phyloP scores from a whole-genome alignment of 73 alveolate genomes.

The Tetrahymena malaccensis region DNA sequence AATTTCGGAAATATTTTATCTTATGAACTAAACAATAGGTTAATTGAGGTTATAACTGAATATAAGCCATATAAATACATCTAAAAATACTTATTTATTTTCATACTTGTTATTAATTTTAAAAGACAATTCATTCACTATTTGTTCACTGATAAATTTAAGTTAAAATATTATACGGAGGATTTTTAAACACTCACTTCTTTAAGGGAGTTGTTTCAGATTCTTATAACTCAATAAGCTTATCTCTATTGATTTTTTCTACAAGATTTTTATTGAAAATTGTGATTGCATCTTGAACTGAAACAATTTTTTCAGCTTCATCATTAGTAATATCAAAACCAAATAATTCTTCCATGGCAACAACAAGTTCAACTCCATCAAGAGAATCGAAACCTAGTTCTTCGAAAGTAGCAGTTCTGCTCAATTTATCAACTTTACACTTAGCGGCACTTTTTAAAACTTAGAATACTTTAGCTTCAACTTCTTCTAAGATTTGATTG shows the following conservation, averaged over 20 bases:
- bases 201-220: neutral
- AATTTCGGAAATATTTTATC: too few relatives aligned
- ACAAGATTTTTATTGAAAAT: slow-evolving; percentile 55
- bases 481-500: slow-evolving; percentile 52
- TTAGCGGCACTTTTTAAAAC: slow-evolving; percentile 69
- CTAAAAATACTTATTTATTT: too few relatives aligned
- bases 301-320: slow-evolving; percentile 66
- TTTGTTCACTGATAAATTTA: neutral
- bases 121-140: neutral
- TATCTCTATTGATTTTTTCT: slow-evolving; percentile 6
- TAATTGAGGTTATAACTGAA: neutral
- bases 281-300: slow-evolving; percentile 66
- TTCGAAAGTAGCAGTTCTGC: slow-evolving; percentile 66
- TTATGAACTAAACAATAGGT: too few relatives aligned
- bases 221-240: neutral
- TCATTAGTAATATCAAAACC: slow-evolving; percentile 55
- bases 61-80: too few relatives aligned
- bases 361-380: slow-evolving; percentile 67
- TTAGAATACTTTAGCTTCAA: slow-evolving; percentile 59
- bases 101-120: neutral
- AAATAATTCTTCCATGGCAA: slow-evolving; percentile 74
- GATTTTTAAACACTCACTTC: neutral
- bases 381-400: slow-evolving; percentile 76
- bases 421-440: slow-evolving; percentile 55
- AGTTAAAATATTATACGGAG: too few relatives aligned